Evolutionary conservation across 2,329 filamentous ascomycete genomes (phyloP), one percentile per base, ranked within the genome.

Genomic region (Cercospora sesami): DNA sequence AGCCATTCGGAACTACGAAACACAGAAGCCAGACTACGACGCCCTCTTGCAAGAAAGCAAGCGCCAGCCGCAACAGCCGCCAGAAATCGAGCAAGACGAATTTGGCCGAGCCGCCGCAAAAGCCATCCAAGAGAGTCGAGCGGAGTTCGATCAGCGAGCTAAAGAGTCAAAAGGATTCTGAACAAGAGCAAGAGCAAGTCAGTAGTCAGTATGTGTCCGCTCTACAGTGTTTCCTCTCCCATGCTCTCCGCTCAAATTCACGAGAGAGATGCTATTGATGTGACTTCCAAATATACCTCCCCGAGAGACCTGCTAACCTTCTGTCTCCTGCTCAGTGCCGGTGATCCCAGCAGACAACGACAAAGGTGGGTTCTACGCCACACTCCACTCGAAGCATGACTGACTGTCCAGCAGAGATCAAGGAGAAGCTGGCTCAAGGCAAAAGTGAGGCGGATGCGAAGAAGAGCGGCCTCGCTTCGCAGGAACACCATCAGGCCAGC

Each of bases 401-500:
- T 64, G 26, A 62, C 55, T 10, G 36, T 26, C 31, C n/a, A n/a
- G 26, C 31, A 72, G 71, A 69, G 31, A 73, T 73, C 51, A 71
- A 72, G 61, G 67, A 69, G 51, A 66, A 61, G 66, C 66, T 73
- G 5, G 66, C 65, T 12, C 58, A 71, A 53, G 70, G 68, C 53
- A 68, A 66, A 31, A 69, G 63, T 30, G 67, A 69, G 16, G 71
- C 71, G 7, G 65, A 69, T 33, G 66, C 59, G 26, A 66, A 68
- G 58, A 71, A 73, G 60, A 63, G 42, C 28, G 67, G 66, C 39
- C 76, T 75, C 60, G 78, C 78, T 2, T 74, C 76, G 42, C 75
- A 77, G 12, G 71, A 80, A 42, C 78, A 82, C 61, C 81, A 83
- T 75, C 77, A 79, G 67, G 80, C 80, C 14, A 80, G 80, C 69